Conservation (phyloP, 202 grass and related monocot genomes). For the Setaria italica region DNA sequence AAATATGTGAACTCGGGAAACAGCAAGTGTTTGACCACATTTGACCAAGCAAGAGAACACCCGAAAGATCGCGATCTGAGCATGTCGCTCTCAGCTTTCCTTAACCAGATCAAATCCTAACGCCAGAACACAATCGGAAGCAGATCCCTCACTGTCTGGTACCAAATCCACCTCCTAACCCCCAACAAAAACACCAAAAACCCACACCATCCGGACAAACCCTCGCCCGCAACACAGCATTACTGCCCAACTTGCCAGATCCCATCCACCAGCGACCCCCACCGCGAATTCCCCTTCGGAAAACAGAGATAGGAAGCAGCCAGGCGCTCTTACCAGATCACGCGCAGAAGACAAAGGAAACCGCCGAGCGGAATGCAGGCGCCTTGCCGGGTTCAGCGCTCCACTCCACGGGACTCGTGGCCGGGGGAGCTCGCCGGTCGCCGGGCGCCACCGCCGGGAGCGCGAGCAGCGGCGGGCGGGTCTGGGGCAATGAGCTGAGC, state of each 20-base stretch:
- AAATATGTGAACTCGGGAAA: not conserved
- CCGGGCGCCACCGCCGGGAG: conserved; percentile 11
- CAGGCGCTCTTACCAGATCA: conserved; percentile 56
- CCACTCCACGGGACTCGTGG: not conserved
- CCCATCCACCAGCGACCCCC: conserved; percentile 3
- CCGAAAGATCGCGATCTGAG: conserved; percentile 44
- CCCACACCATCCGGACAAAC: conserved; percentile 15
- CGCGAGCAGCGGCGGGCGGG: not conserved
- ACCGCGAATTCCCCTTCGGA: not conserved
- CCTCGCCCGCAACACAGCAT: conserved; percentile 8
- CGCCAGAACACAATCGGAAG: conserved; percentile 30
- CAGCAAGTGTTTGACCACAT: conserved; percentile 36
- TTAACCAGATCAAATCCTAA: conserved; percentile 3
- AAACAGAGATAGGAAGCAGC: not conserved
- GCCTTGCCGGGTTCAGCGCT: not conserved
- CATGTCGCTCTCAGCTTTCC: not conserved
- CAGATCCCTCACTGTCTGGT: conserved; percentile 24
- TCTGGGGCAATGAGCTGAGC: not conserved
- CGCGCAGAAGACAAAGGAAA: not conserved
- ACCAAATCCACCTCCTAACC: conserved; percentile 32
- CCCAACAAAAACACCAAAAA: conserved; percentile 9
- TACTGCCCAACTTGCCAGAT: conserved; percentile 22
- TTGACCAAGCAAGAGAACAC: conserved; percentile 26
- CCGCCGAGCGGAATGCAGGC: conserved; percentile 7
- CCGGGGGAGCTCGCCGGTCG: conserved; percentile 30